Evolutionary conservation across 805 yeast genomes (phyloP), one percentile per base, ranked within the genome.

Genomic region (Sugiyamaella floridensis): DNA sequence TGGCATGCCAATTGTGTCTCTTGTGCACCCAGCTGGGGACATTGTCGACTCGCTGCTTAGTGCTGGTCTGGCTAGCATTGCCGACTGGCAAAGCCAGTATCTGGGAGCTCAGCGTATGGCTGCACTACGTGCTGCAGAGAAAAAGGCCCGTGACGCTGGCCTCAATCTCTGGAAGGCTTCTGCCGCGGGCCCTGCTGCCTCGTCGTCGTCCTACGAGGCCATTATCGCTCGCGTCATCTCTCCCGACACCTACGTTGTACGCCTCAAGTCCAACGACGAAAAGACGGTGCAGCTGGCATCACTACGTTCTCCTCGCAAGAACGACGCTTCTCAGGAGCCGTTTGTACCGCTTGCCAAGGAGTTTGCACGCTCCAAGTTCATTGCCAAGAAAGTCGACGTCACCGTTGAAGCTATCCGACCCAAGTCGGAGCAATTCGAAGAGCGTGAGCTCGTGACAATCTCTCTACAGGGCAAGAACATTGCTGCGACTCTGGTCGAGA

Each of bases 11-110:
- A 61, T 69, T 45, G 76, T 81, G 26, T 69, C 77, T 47, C 66
- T 87, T 40, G 63, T 73, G 51, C 92, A 86, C 63, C 88, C 95
- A 32, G 85, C 86, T 4, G 95, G 95, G 15, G 82, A 82, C 56
- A 82, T 87, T 60, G 80, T 85, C 53, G 85, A 81, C 58, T 78
- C 79, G 57, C 70, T 88, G 52, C 74, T 88, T 54, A 80, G 77
- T 52, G 75, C 74, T 51, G 96, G 96, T 10, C 73, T 83, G 29
- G 95, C 85, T 11, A 82, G 81, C 58, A 81, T 87, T 47, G 78
- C 82, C 22, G 95, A 88, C 65, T 83, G 92, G 89, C 96, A 89
- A 65, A 79, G 89, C 1, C 63, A 77, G 12, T 60, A 80, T 43
- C 71, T 88, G 53, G 96, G 96, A 4, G 71, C 89, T 10, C 69